Evolutionary conservation across 257 asterid species (phyloP).

Genomic region (Solanum etuberosum): DNA sequence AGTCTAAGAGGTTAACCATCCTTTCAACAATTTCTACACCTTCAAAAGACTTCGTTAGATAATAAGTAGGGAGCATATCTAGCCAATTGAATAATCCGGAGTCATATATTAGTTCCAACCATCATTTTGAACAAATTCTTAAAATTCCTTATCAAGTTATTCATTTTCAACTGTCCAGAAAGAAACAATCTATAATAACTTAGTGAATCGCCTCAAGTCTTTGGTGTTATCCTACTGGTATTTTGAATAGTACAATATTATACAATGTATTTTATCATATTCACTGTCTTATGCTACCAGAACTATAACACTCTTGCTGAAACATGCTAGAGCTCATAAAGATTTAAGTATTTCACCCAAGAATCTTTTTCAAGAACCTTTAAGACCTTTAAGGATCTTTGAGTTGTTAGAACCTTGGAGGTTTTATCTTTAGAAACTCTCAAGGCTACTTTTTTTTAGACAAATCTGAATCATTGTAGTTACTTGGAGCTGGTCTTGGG

Average conservation of each 20-base stretch:
- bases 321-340: neutral
- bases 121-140: neutral
- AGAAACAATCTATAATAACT: neutral
- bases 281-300: neutral
- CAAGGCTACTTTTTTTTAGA: neutral
- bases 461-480: neutral
- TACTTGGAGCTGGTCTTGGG: neutral
- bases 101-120: neutral
- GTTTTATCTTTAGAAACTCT: neutral
- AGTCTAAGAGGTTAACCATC: neutral
- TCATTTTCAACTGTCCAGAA: neutral
- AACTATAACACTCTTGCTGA: neutral
- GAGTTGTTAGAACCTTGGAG: neutral
- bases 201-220: neutral
- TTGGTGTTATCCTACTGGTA: neutral
- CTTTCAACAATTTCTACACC: neutral
- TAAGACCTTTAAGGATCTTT: neutral
- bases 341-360: neutral
- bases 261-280: neutral
- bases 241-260: neutral
- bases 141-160: neutral
- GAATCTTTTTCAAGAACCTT: neutral
- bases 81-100: neutral
- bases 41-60: neutral
- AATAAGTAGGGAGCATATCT: neutral